A percentile compares a stretch with the other conserved stretches of the same genome.
Conservation (phyloP, 208 protist genomes). For the Leishmania major region DNA sequence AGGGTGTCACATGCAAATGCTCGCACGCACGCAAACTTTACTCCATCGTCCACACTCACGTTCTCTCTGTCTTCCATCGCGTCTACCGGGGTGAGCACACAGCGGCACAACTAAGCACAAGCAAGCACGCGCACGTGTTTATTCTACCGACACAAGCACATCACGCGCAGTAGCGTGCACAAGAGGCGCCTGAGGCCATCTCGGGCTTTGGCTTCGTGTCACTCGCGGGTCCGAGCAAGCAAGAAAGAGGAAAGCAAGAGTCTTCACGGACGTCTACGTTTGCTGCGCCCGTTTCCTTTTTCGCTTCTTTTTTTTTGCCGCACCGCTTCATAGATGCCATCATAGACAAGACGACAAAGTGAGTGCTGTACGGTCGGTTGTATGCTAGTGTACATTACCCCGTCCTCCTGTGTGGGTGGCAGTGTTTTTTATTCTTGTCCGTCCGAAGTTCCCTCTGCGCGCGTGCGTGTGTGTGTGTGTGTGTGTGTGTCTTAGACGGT, state of each 20-base stretch:
- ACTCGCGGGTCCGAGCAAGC: background rate
- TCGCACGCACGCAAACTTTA: no score
- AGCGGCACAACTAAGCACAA: background rate
- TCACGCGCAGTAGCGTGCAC: background rate
- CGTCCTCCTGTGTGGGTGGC: background rate
- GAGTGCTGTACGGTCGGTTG: background rate
- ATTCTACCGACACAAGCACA: background rate
- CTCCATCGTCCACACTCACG: background rate
- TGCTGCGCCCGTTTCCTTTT: background rate
- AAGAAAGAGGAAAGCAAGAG: background rate
- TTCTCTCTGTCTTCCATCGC: background rate
- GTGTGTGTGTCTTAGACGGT: background rate
- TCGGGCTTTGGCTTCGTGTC: background rate
- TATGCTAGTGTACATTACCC: background rate
- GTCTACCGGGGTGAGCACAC: background rate
- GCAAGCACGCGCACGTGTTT: background rate
- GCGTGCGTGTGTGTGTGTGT: background rate
- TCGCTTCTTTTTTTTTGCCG: background rate
- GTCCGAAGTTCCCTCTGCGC: background rate
- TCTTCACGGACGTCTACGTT: background rate
- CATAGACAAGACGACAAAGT: background rate
- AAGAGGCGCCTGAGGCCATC: background rate
- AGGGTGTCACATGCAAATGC: background rate
- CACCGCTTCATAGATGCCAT: background rate
- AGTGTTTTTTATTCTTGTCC: background rate